A percentile compares a stretch with the other conserved stretches of the same genome.
These are phyloP conservation scores for Penicillium manginii DNA, from an alignment of 495 filamentous ascomycete genomes.

Conservation along the genomic window DNA sequence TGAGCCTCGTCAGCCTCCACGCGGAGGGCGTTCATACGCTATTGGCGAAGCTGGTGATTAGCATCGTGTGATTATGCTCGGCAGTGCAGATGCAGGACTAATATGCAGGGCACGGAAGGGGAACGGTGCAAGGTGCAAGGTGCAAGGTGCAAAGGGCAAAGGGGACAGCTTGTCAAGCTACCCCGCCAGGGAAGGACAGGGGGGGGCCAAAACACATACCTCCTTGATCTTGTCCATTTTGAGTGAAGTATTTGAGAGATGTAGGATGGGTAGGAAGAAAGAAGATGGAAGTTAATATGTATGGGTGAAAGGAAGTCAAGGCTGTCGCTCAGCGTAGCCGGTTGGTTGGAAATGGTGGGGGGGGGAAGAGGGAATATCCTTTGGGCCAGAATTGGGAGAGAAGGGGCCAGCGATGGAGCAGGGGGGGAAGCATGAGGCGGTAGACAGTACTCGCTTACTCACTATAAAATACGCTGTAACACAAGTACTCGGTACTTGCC, in stretches of 20 bases:
- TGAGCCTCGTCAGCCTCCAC: conserved; percentile 84
- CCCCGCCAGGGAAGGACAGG: conserved; percentile 46
- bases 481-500: conserved; percentile 18
- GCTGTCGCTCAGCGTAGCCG: conserved; percentile 52
- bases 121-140: conserved; percentile 7
- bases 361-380: conserved; percentile 22
- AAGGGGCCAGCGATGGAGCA: neutral
- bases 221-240: conserved; percentile 75
- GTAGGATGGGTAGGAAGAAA: conserved; percentile 11
- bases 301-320: conserved; percentile 30
- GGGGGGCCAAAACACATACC: conserved; percentile 55
- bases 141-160: neutral
- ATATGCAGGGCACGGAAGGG: conserved; percentile 23
- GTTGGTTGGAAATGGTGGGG: conserved; percentile 28
- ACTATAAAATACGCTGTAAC: neutral
- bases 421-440: neutral
- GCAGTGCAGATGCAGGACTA: conserved; percentile 15
- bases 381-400: conserved; percentile 5
- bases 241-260: conserved; percentile 12
- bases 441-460: neutral
- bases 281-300: conserved; percentile 33
- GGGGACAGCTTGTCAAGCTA: conserved; percentile 46
- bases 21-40: conserved; percentile 95
- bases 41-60: conserved; percentile 20
- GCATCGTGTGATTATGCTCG: conserved; percentile 9